Conservation (phyloP, 805 yeast genomes). For the Myxozyma udenii region DNA sequence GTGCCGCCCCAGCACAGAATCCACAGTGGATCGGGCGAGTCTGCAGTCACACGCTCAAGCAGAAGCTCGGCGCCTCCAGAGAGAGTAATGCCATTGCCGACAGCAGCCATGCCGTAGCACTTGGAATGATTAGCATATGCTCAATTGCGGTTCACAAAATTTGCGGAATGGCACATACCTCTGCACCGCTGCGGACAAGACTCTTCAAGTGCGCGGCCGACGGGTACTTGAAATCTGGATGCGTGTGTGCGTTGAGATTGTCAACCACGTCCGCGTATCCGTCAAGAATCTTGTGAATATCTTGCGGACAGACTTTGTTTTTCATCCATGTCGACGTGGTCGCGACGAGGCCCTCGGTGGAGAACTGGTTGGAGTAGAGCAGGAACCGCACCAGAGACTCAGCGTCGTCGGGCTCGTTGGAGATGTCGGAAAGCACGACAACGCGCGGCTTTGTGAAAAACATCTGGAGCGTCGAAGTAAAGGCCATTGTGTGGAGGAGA, state of each 20-base stretch:
- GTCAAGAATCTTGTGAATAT: conserved; percentile 1
- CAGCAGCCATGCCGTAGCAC: conserved; percentile 1
- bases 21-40: conserved; percentile 4
- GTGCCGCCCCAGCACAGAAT: conserved; percentile 11
- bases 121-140: not conserved
- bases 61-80: conserved; percentile 2
- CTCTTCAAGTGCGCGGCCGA: not conserved
- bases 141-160: not conserved
- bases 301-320: conserved; percentile 1
- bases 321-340: conserved; percentile 9
- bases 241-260: conserved; percentile 4
- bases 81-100: not conserved
- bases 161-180: conserved; percentile 1
- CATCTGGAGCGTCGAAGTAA: not conserved
- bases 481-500: too few relatives aligned
- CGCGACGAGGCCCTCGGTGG: conserved; percentile 9
- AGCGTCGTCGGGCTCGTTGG: conserved; percentile 16
- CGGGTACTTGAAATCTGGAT: conserved; percentile 8
- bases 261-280: conserved; percentile 4
- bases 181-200: conserved; percentile 4
- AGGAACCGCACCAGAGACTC: conserved; percentile 8
- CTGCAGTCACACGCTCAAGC: not conserved
- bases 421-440: conserved; percentile 5
- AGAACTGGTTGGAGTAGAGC: conserved; percentile 7
- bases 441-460: conserved; percentile 3